Evolutionary conservation across 192 early-diverging fungal genomes (phyloP), one percentile per base, ranked within the genome.

Genomic region (Podila epicladia): DNA sequence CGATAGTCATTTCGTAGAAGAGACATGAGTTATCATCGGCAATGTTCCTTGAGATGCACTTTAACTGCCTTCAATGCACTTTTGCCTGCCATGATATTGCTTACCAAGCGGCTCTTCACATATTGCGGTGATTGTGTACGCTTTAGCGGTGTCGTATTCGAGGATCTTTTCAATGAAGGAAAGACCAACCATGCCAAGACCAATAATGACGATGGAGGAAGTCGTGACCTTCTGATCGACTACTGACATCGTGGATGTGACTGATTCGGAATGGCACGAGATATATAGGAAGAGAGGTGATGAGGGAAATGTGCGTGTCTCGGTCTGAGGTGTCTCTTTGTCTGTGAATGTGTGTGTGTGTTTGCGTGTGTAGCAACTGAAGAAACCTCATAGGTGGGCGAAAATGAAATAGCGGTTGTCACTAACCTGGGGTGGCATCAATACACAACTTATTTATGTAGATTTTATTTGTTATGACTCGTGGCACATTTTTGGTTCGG

Each of bases 161-260:
- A 89, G 58, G 32, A 93, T 64, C 68, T 88, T 89, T 73, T 92
- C 91, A 15, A 88, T 90, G 70, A 92, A 89, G 1, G 84, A 82
- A 41, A 93, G 67, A 4, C 85, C 91, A 12, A 92, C 90, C 92
- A 93, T 92, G 22, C 92, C 91, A 22, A 92, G 83, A n/a, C 92
- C 91, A 53, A 91, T 67, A 31, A 92, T 83, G 22, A 90, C 87
- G 20, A 93, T 61, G 50, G 58, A 60, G 2, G 72, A 65, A 7
- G 48, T 11, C 7, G 13, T 48, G 3, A 4, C 59, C 9, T 51
- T 50, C 32, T 67, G 64, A 58, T 17, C 22, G 8, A 29, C 22
- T 66, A 3, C 22, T 58, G 48, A 29, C 57, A 37, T 37, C 72
- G 65, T 73, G 72, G 3, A 48, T 65, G 59, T 35, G 58, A 62